Evolutionary conservation across 163 green algal species (phyloP).

Genomic region (Volvox carteri): DNA sequence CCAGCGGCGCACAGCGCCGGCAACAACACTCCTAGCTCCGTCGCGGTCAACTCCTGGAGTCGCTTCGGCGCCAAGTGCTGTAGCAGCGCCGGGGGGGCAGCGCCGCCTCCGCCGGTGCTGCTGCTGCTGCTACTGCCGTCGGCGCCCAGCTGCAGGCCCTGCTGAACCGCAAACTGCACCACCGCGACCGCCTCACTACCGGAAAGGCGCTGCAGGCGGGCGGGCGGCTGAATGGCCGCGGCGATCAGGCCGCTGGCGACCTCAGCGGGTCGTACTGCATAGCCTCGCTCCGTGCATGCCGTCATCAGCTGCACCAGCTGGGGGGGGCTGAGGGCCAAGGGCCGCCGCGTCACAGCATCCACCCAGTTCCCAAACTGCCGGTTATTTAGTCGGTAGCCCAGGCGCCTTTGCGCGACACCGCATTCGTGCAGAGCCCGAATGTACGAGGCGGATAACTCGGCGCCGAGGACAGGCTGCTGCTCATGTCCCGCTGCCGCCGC

Average conservation of each 20-base stretch:
- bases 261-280: neutral
- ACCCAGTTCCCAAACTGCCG: conserved; percentile 30
- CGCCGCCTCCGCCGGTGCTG: neutral
- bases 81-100: neutral
- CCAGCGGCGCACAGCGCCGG: conserved; percentile 3
- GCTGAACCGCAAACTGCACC: conserved; percentile 9
- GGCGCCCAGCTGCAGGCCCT: neutral
- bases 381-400: conserved; percentile 24
- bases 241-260: neutral
- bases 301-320: conserved; percentile 29
- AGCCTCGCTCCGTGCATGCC: neutral
- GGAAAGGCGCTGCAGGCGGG: conserved; percentile 4
- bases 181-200: neutral
- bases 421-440: conserved; percentile 23
- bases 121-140: neutral
- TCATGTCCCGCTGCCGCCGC: neutral
- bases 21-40: conserved; percentile 3
- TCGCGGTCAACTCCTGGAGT: neutral
- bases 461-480: neutral
- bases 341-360: neutral
- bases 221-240: neutral
- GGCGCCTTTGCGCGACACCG: neutral
- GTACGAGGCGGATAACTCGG: neutral
- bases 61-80: conserved; percentile 18
- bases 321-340: neutral